Evolutionary conservation across 192 early-diverging fungal species (phyloP).

Genomic region (Coemansia sp.): DNA sequence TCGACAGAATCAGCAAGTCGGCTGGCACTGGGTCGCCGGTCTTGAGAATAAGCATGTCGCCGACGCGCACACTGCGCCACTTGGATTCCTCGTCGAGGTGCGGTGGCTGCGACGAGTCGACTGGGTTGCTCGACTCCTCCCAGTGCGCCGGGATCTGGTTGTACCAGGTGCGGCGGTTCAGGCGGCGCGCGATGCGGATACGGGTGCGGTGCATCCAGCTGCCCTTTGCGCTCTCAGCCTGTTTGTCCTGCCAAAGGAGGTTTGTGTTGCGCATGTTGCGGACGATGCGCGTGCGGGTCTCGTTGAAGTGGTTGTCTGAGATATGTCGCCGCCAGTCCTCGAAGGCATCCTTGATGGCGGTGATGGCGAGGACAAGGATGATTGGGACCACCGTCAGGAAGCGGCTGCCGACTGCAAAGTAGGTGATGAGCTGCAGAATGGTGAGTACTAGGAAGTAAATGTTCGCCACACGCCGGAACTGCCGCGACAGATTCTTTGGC

Average conservation of each 20-base stretch:
- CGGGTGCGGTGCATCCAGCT: constrained; percentile 21
- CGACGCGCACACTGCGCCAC: constrained; percentile 75
- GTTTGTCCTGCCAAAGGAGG: constrained; percentile 35
- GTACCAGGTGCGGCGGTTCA: constrained; percentile 43
- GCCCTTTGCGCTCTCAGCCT: constrained; percentile 22
- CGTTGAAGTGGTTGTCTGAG: constrained; percentile 81
- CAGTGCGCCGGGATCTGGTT: constrained; percentile 47
- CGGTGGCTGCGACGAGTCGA: constrained; percentile 25
- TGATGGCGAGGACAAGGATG: constrained; percentile 75
- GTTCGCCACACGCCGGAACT: constrained; percentile 81
- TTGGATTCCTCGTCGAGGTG: constrained; percentile 54
- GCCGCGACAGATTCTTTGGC: constrained; percentile 89
- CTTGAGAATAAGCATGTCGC: constrained; percentile 81
- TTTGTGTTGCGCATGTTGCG: constrained; percentile 65
- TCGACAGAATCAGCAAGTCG: constrained; percentile 78
- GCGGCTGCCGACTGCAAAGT: constrained; percentile 77
- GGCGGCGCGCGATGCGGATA: constrained; percentile 37
- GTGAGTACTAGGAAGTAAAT: constrained; percentile 80
- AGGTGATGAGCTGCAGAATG: constrained; percentile 69
- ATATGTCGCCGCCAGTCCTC: constrained; percentile 88
- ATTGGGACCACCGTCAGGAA: constrained; percentile 80
- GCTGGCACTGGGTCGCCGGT: constrained; percentile 85
- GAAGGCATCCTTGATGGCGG: constrained; percentile 82
- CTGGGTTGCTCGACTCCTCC: constrained; percentile 40
- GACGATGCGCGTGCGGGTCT: constrained; percentile 60